Base-by-base conservation (phyloP, 352 stramenopile genomes). In the Pythium insidiosum region DNA sequence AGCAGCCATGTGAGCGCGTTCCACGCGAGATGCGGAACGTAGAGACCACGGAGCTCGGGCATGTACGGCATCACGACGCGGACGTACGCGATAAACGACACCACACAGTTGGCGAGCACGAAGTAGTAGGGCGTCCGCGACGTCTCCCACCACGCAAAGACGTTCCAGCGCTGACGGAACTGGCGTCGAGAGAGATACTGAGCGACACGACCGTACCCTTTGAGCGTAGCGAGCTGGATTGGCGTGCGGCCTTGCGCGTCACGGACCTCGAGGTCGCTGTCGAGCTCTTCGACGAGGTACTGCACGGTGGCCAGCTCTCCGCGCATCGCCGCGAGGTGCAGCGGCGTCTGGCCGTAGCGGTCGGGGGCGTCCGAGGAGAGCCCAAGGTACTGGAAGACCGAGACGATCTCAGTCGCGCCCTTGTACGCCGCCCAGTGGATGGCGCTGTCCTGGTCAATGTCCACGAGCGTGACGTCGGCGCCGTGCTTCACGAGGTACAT, bases 391-490 rank as follows among this genome's bases (percentile, higher is more conserved):
- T 91, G 77, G 46, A 88, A 91, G 6, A 91, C 72, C 3, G 72
- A 75, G 6, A 94, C 66, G 38, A 91, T 87, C 55, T 91, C 78
- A 4, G 72, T 85, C 46, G 66, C 70, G 30, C 78, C 81, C 50
- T 94, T 90, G 61, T 94, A 94, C 38, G 81, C 81, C 0, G 76
- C 78, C 81, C 81, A 94, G 54, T 94, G 81, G 23, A 94, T 79
- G 15, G 80, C 75, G 6, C 68, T 90, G 51, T 94, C 81, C 36
- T 68, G 49, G 50, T 87, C 72, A 1, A 59, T 64, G 23, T 89
- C 81, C 16, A 84, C 62, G 4, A 87, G 58, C 22, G 52, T 67
- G 22, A 87, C 55, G 39, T 94, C 75, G 2, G 76, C 81, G 20
- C 76, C 74, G 36, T 84, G 61, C 24, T 79, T 67, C 50, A 90